Evolutionary conservation across 805 yeast species (phyloP), one percentile per base, ranked within the genome.

Genomic region (Saccharomycopsis malanga): DNA sequence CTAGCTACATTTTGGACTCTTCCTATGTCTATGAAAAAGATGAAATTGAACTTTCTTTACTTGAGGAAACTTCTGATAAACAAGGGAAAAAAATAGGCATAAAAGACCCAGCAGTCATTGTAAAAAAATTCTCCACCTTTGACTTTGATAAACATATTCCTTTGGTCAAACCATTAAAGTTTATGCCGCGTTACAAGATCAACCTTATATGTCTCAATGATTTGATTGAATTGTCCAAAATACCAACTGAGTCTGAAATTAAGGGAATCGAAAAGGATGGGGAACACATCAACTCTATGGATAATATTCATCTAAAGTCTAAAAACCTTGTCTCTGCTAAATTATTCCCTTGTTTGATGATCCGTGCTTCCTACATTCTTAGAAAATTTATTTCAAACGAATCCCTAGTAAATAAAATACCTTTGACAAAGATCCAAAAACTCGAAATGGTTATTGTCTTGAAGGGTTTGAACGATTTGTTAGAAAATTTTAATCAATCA

Each of bases 331-430:
- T 62, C 4, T 58, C 58, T 3, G 55, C 54, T 2, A 53, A 61
- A 2, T 52, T 75, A 3, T 53, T 73, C 0, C 74, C 77, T 2
- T 81, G 67, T 54, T 67, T 85, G 27, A 61, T 76, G 0, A 69
- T 79, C 17, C 69, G 95, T 35, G 65, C 74, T 22, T 77, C 83
- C 0, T 70, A 84, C 51, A 72, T 77, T 0, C 62, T 89, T 38
- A 70, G 83, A 46, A 75, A 83, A 49, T 80, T 76, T 52, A 66
- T 84, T 4, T 76, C 82, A 14, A 88, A 84, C 53, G 74, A 72
- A 43, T 73, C 70, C 27, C 63, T 88, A 10, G 58, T 81, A 4
- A 76, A 79, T 30, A 67, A 61, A 25, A 74, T 74, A 44, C 97
- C 97, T 1, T 66, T 84, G 14, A 76, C 91, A 0, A 69, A 73